Evolutionary conservation across 73 alveolate species (phyloP), one percentile per base, ranked within the genome.

Genomic region (Paramecium sexaurelia): DNA sequence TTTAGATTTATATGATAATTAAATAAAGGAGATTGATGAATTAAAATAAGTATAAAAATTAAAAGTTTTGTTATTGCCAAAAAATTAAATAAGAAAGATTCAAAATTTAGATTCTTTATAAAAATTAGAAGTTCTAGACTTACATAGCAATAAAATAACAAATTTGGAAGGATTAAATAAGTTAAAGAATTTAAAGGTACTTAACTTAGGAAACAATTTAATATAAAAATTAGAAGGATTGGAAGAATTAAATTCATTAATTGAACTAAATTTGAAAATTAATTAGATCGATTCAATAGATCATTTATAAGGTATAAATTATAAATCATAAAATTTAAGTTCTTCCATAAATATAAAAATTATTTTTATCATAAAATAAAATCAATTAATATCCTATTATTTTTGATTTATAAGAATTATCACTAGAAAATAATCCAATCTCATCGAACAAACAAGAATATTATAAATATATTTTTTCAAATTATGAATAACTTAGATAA

Each of bases 141-240:
- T 95, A 75, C 98, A 95, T 75, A 85, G 96, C 68, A 95, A 95
- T 95, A 92, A 91, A 90, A 95, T 95, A 22, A 66, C 84, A 24
- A 93, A 94, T 85, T 94, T 95, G 57, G 98, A 95, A 92, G 95
- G 95, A 40, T 87, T 95, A 19, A 67, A 87, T n/a, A 27, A 87
- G 9, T 57, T 95, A 32, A 90, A 82, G 73, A 93, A 87, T 35
- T 89, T 95, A 87, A 95, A 94, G 92, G 93, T 95, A 15, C 55
- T 95, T 41, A 95, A 95, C 92, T 61, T 95, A 39, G 98, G 98
- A 3, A 95, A 95, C 71, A 95, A 95, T 92, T 94, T 92, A 26
- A 89, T 95, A 26, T 84, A 91, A 22, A 85, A 93, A 24, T 68
- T 95, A 55, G 95, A 94, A 43, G 95, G 93, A 29, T 67, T 95